Percentiles rank a stretch among this genome's conserved stretches.
These are phyloP conservation scores for Colletotrichum phormii DNA, from an alignment of 2,329 filamentous ascomycete genomes.

Conservation along the genomic window DNA sequence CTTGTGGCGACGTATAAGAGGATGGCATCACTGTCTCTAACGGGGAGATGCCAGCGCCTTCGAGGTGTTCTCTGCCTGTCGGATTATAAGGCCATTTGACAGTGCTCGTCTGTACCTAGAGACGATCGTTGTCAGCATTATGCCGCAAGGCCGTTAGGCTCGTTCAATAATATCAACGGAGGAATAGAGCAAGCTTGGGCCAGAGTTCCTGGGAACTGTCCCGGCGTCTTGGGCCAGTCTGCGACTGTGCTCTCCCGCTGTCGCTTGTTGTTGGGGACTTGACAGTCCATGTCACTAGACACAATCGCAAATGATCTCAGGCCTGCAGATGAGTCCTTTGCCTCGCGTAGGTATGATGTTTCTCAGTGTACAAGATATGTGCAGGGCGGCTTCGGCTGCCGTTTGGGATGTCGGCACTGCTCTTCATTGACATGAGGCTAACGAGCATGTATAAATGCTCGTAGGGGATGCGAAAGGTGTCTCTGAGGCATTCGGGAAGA, in stretches of 20 bases:
- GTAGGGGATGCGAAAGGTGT: too few species aligned
- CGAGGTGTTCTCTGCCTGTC: neutral
- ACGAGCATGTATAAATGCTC: too few species aligned
- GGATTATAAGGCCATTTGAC: neutral
- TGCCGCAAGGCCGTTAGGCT: neutral
- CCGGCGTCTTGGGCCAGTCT: conserved; percentile 7
- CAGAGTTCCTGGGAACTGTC: neutral
- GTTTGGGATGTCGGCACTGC: too few species aligned
- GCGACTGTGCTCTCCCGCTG: neutral
- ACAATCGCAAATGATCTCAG: neutral
- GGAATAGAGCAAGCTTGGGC: neutral
- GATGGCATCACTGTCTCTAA: too few species aligned
- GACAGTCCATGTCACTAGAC: neutral
- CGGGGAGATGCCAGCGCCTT: neutral
- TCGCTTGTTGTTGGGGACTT: neutral
- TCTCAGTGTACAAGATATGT: neutral
- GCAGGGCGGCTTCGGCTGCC: too few species aligned
- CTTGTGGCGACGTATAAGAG: too few species aligned
- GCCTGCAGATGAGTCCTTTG: neutral
- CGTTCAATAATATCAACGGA: neutral
- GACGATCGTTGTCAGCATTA: neutral
- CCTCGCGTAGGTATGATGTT: neutral
- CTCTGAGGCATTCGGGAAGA: too few species aligned
- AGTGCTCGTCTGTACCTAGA: neutral
- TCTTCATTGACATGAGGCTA: too few species aligned